phyloP scores from a whole-genome alignment of 2,329 filamentous ascomycete genomes.

The Arthrobotrys iridis region DNA sequence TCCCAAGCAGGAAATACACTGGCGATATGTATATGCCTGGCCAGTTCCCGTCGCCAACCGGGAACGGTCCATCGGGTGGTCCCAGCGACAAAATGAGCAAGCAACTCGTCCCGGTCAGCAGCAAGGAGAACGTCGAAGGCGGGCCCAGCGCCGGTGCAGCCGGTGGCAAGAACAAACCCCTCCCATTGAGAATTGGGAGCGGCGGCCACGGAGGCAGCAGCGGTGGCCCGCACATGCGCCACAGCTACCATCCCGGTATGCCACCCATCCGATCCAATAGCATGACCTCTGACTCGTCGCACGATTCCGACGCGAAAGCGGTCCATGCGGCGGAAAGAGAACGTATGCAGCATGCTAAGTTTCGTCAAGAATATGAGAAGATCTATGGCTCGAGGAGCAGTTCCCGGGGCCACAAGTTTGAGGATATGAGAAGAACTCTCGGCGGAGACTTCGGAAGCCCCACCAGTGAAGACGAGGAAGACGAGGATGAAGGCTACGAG shows the following conservation, averaged over 20 bases:
- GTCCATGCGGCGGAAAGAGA: constrained; percentile 50
- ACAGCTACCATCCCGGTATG: constrained; percentile 54
- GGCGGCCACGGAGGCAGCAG: constrained; percentile 27
- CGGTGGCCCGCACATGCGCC: constrained; percentile 48
- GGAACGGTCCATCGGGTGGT: constrained; percentile 21
- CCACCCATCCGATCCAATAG: constrained; percentile 51
- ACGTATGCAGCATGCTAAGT: constrained; percentile 49
- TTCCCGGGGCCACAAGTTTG: constrained; percentile 45
- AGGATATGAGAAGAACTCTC: constrained; percentile 51
- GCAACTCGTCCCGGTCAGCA: constrained; percentile 43
- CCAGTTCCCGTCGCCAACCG: constrained; percentile 47
- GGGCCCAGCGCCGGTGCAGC: constrained; percentile 11
- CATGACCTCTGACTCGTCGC: constrained; percentile 52
- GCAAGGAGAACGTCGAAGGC: constrained; percentile 48
- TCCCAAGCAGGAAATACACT: constrained; percentile 32
- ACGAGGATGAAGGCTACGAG: constrained; percentile 45
- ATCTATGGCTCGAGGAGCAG: constrained; percentile 45
- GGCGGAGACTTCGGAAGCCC: constrained; percentile 42
- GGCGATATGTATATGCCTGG: constrained; percentile 53
- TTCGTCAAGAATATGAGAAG: constrained; percentile 53
- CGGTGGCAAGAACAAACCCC: constrained; percentile 32
- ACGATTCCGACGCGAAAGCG: constrained; percentile 51
- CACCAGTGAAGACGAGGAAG: constrained; percentile 46
- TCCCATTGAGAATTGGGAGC: constrained; percentile 38
- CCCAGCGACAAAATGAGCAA: constrained; percentile 49